Evolutionary conservation across 2,329 filamentous ascomycete genomes (phyloP).

Genomic region (Fusarium subtropicale): DNA sequence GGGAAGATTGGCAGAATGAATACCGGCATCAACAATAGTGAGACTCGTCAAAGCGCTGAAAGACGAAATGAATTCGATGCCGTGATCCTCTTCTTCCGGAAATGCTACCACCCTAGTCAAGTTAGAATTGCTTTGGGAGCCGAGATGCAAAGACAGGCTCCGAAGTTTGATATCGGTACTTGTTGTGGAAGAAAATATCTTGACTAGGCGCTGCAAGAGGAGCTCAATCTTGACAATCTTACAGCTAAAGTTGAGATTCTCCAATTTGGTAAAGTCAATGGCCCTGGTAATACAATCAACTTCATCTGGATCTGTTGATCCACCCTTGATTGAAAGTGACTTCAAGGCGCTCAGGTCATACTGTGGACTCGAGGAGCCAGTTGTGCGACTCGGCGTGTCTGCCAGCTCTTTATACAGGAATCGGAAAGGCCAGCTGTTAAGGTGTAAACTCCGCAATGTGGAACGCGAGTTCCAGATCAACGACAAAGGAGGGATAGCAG

Average conservation of each 20-base stretch:
- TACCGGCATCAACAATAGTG: constrained; percentile 1
- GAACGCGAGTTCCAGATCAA: constrained; percentile 32
- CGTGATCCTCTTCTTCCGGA: neutral
- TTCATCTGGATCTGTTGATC: neutral
- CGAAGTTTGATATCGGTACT: constrained; percentile 5
- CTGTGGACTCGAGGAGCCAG: neutral
- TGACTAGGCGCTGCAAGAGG: constrained; percentile 7
- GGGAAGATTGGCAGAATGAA: neutral
- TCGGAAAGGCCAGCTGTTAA: neutral
- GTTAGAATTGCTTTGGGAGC: neutral
- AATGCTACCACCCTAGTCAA: fast-evolving
- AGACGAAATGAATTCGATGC: constrained; percentile 25
- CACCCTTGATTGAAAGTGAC: constrained; percentile 15
- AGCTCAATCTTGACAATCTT: neutral
- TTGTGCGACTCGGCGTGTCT: fast-evolving
- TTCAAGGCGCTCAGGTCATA: constrained; percentile 10
- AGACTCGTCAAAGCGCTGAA: constrained; percentile 32
- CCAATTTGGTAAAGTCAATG: constrained; percentile 27
- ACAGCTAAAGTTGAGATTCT: constrained; percentile 1
- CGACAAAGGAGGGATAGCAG: neutral
- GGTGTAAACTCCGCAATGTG: constrained; percentile 21
- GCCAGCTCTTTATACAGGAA: neutral
- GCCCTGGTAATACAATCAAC: neutral
- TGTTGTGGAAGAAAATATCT: neutral
- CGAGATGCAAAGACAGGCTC: neutral